These are phyloP conservation scores for Crithidia brevicula DNA, from an alignment of 208 protist species.

Conservation along the genomic window DNA sequence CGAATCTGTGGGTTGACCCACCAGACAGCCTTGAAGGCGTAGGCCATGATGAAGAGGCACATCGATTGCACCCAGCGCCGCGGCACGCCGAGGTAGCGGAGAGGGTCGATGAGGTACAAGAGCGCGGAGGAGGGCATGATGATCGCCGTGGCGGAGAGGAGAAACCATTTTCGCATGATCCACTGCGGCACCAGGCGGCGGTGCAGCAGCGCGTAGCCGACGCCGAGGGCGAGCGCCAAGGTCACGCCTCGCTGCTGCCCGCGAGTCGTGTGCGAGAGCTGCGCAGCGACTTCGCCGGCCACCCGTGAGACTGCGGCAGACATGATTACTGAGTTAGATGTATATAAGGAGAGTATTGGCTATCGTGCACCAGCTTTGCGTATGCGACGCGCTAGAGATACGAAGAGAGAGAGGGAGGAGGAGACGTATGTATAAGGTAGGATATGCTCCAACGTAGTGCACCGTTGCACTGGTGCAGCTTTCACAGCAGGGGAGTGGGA, in stretches of 20 bases:
- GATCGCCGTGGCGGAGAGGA: constrained; percentile 30
- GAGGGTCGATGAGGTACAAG: constrained; percentile 38
- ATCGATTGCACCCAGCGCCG: constrained; percentile 26
- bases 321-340: not conserved
- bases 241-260: constrained; percentile 20
- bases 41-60: constrained; percentile 28
- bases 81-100: constrained; percentile 53
- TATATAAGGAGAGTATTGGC: no score
- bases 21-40: constrained; percentile 37
- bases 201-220: constrained; percentile 40
- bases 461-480: no score
- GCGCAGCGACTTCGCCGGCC: not conserved
- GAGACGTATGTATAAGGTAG: no score
- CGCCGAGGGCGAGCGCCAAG: constrained; percentile 33
- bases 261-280: constrained; percentile 9
- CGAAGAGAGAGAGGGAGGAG: no score
- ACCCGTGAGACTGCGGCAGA: constrained; percentile 2
- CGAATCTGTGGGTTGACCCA: constrained; percentile 58
- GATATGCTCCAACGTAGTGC: no score
- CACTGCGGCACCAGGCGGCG: constrained; percentile 34
- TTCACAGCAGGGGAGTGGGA: no score
- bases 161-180: constrained; percentile 60
- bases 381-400: no score
- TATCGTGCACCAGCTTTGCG: no score
- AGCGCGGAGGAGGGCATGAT: constrained; percentile 39